These are phyloP conservation scores for Kluyveromyces sp. DNA, from an alignment of 1,139 yeast genomes.

Conservation along the genomic window DNA sequence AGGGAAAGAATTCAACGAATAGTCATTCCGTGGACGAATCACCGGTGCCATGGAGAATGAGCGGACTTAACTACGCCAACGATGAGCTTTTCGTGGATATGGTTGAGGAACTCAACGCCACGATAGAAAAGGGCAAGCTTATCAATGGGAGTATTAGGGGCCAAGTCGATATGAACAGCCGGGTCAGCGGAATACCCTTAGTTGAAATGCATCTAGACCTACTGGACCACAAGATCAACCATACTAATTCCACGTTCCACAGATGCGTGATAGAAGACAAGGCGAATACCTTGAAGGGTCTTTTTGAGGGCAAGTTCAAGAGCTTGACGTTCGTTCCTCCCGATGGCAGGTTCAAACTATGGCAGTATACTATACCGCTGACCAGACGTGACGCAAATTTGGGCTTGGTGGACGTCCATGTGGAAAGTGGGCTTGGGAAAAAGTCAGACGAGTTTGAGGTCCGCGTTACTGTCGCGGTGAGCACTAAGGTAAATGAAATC, in stretches of 20 bases:
- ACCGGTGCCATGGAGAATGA: slow-evolving; percentile 66
- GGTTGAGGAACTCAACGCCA: slow-evolving; percentile 47
- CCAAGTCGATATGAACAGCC: slow-evolving; percentile 52
- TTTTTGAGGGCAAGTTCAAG: slow-evolving; percentile 29
- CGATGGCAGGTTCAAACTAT: slow-evolving; percentile 65
- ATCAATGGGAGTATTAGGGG: slow-evolving; percentile 57
- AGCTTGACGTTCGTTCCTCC: slow-evolving; percentile 74
- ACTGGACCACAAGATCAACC: slow-evolving; percentile 39
- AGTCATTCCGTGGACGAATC: slow-evolving; percentile 13
- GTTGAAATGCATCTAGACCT: slow-evolving; percentile 48
- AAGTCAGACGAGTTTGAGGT: slow-evolving; percentile 71
- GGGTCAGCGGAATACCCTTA: slow-evolving; percentile 69
- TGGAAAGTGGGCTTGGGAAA: slow-evolving; percentile 54
- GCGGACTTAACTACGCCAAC: slow-evolving; percentile 57
- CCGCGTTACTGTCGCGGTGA: slow-evolving; percentile 46
- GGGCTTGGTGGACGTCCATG: slow-evolving; percentile 57
- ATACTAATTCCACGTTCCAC: slow-evolving; percentile 39
- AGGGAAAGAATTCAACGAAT: not conserved
- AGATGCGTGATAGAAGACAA: slow-evolving; percentile 33
- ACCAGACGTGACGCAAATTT: slow-evolving; percentile 26
- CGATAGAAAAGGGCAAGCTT: slow-evolving; percentile 18
- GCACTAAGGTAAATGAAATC: slow-evolving; percentile 46
- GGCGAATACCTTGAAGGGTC: slow-evolving; percentile 28
- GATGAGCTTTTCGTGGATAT: slow-evolving; percentile 82
- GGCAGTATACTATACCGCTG: slow-evolving; percentile 58